phyloP scores from a whole-genome alignment of 208 protist genomes.

The Crithidia acanthocephali region DNA sequence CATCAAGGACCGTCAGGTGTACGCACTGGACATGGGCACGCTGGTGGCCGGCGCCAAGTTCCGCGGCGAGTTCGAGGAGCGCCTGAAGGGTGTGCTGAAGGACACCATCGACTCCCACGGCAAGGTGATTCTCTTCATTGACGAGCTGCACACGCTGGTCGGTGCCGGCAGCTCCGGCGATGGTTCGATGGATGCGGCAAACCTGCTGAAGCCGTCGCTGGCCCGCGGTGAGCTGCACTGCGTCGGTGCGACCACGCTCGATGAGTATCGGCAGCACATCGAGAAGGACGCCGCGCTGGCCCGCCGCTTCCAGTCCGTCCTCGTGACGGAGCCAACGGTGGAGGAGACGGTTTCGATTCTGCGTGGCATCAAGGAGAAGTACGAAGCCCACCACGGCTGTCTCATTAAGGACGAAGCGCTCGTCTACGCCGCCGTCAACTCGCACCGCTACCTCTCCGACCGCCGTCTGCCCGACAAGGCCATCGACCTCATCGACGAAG shows the following conservation, averaged over 20 bases:
- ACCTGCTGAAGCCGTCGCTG: slow-evolving; percentile 99
- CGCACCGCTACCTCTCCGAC: slow-evolving; percentile 96
- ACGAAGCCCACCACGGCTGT: slow-evolving; percentile 93
- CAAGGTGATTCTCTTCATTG: slow-evolving; percentile 99
- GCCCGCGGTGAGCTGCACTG: slow-evolving; percentile 96
- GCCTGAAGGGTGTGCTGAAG: slow-evolving; percentile 98
- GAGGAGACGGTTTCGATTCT: slow-evolving; percentile 98
- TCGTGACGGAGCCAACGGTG: slow-evolving; percentile 96
- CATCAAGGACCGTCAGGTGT: slow-evolving; percentile 87
- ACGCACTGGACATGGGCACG: slow-evolving; percentile 98
- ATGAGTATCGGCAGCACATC: slow-evolving; percentile 98
- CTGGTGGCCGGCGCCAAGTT: slow-evolving; percentile 99
- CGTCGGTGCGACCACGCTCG: slow-evolving; percentile 98
- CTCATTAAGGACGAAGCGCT: slow-evolving; percentile 92
- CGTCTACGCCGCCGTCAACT: slow-evolving; percentile 89
- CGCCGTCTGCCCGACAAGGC: slow-evolving; percentile 99
- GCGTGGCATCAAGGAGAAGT: slow-evolving; percentile 94
- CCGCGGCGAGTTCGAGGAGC: slow-evolving; percentile 99
- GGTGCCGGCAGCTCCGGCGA: slow-evolving; percentile 95
- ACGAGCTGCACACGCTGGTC: slow-evolving; percentile 99
- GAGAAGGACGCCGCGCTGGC: slow-evolving; percentile 99
- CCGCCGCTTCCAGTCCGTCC: slow-evolving; percentile 98
- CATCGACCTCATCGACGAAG: slow-evolving; percentile 99
- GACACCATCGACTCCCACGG: slow-evolving; percentile 97
- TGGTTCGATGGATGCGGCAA: slow-evolving; percentile 98